Percentiles rank a stretch among this genome's conserved stretches.
These are phyloP conservation scores for Ustilago nuda DNA, from an alignment of 1,284 basidiomycete species.

Conservation along the genomic window DNA sequence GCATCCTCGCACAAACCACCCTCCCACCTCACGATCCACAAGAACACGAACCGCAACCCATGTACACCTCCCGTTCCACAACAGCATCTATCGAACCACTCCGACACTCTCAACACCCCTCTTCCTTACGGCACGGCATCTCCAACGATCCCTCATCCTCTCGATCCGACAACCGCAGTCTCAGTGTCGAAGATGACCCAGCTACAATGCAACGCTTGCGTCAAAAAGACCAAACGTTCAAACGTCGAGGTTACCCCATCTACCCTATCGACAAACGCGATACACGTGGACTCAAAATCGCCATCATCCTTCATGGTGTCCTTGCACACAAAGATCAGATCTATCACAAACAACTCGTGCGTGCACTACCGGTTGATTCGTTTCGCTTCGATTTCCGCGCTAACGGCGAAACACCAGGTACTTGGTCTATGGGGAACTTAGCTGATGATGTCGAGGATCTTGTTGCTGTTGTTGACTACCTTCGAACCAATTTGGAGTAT, in stretches of 20 bases:
- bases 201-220: conserved; percentile 25
- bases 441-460: conserved; percentile 51
- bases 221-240: conserved; percentile 33
- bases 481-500: conserved; percentile 38
- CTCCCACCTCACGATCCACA: conserved; percentile 36
- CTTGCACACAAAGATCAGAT: conserved; percentile 75
- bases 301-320: conserved; percentile 61
- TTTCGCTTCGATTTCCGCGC: conserved; percentile 83
- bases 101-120: neutral
- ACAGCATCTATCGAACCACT: conserved; percentile 23
- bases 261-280: conserved; percentile 37
- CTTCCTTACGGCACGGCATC: conserved; percentile 16
- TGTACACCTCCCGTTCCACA: conserved; percentile 32
- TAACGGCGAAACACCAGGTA: conserved; percentile 45
- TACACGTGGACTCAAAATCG: conserved; percentile 44
- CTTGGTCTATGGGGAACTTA: conserved; percentile 41
- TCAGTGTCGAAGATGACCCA: conserved; percentile 27
- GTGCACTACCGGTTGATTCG: conserved; percentile 78
- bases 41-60: conserved; percentile 37
- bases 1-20: conserved; percentile 44
- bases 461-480: conserved; percentile 30
- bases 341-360: conserved; percentile 80
- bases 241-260: conserved; percentile 27
- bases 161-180: neutral
- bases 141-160: conserved; percentile 22